These are phyloP conservation scores for Diaporthe eres DNA, from an alignment of 2,329 filamentous ascomycete genomes.

Conservation along the genomic window DNA sequence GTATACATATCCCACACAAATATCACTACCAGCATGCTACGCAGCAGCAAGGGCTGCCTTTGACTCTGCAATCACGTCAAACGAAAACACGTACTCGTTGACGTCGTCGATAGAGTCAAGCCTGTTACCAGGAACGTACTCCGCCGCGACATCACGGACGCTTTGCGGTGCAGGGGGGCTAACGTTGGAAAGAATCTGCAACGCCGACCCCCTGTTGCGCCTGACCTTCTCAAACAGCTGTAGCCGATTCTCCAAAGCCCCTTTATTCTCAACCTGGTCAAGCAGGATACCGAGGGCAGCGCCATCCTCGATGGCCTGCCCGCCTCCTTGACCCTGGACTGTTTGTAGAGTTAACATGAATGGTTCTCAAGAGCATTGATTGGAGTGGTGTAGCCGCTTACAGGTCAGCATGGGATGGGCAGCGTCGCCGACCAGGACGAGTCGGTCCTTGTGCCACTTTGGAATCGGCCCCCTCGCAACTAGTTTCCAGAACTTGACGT, in stretches of 20 bases:
- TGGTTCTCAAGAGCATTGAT: fast-evolving
- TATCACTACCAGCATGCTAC: background rate
- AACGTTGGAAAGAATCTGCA: slow-evolving; percentile 15
- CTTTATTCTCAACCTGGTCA: background rate
- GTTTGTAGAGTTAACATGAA: background rate
- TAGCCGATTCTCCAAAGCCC: background rate
- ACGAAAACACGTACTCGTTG: slow-evolving; percentile 27
- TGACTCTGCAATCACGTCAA: slow-evolving; percentile 25
- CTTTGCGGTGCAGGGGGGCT: slow-evolving; percentile 15
- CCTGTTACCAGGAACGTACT: slow-evolving; percentile 16
- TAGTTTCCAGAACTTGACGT: slow-evolving; percentile 33
- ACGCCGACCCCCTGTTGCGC: slow-evolving; percentile 24
- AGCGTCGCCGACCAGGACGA: slow-evolving; percentile 24
- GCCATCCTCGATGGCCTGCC: slow-evolving; percentile 29
- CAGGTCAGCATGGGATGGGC: slow-evolving; percentile 32
- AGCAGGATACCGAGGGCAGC: slow-evolving; percentile 21
- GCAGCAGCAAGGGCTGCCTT: slow-evolving; percentile 15
- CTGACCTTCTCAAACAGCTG: slow-evolving; percentile 31
- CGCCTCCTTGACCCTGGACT: slow-evolving; percentile 31
- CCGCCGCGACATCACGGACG: background rate
- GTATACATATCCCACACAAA: no score
- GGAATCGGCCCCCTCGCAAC: slow-evolving; percentile 6
- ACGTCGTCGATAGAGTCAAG: slow-evolving; percentile 20
- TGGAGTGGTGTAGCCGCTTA: background rate
- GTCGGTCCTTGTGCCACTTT: slow-evolving; percentile 25